These are phyloP conservation scores for Lachnum nothofagi DNA, from an alignment of 2,329 filamentous ascomycete species.

Conservation along the genomic window DNA sequence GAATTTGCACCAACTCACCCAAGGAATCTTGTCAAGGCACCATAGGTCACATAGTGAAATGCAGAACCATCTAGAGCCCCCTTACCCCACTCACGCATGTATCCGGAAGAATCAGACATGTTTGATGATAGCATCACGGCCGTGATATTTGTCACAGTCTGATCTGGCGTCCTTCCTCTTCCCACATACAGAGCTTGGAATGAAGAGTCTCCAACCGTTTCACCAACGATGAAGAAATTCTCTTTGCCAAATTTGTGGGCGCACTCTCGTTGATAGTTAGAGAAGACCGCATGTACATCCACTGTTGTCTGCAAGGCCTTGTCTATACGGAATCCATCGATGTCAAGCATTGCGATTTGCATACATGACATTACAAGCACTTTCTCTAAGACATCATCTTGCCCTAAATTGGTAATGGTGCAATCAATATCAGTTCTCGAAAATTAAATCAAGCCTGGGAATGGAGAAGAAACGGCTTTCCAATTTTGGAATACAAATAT, in stretches of 20 bases:
- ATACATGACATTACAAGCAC: constrained; percentile 58
- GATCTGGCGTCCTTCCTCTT: constrained; percentile 50
- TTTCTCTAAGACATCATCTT: constrained; percentile 50
- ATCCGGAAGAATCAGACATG: constrained; percentile 21
- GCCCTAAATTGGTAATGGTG: constrained; percentile 35
- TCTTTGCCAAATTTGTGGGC: constrained; percentile 51
- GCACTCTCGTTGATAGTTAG: constrained; percentile 51
- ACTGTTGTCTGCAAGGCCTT: constrained; percentile 61
- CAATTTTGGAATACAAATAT: too few relatives aligned
- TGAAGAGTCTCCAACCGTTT: constrained; percentile 57
- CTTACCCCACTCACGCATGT: constrained; percentile 45
- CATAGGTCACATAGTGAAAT: constrained; percentile 60
- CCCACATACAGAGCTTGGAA: constrained; percentile 57
- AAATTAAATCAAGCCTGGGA: too few relatives aligned
- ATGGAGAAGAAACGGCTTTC: too few relatives aligned
- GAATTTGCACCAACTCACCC: too few relatives aligned
- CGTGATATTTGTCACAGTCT: constrained; percentile 26
- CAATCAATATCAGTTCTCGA: too few relatives aligned
- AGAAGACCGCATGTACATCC: constrained; percentile 55
- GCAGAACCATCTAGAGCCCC: constrained; percentile 54
- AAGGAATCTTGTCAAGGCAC: constrained; percentile 57
- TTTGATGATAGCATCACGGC: constrained; percentile 8
- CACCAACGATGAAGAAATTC: constrained; percentile 60
- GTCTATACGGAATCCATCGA: constrained; percentile 63
- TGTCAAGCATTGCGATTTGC: constrained; percentile 54